Conservation (phyloP, 371 early-diverging fungal genomes). For the Mucor irregularis region DNA sequence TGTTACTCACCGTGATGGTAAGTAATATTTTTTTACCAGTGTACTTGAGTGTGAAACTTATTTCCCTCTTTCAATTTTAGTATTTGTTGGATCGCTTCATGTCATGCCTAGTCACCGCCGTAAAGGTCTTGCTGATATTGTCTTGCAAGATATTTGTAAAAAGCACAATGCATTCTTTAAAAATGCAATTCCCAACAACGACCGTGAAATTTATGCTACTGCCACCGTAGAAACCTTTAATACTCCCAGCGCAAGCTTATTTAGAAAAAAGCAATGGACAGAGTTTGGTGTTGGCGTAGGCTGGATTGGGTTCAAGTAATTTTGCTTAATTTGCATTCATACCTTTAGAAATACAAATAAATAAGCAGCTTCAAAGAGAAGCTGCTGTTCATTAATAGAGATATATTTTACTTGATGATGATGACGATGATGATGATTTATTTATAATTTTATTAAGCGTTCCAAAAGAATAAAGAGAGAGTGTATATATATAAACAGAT, state of each 20-base stretch:
- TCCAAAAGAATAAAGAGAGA: not conserved
- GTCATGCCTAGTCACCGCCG: conserved; percentile 10
- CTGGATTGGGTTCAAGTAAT: too few species aligned
- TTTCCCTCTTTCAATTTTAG: not conserved
- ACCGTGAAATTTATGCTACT: conserved; percentile 1
- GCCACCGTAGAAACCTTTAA: conserved; percentile 8
- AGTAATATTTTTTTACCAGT: not conserved
- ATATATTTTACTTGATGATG: too few species aligned
- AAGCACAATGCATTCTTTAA: not conserved
- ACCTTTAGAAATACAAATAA: too few species aligned
- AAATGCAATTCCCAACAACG: not conserved
- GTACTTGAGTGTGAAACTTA: not conserved
- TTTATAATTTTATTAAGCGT: not conserved
- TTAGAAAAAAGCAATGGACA: not conserved
- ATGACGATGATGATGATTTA: not conserved
- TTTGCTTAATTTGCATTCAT: too few species aligned
- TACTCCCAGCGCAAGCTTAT: conserved; percentile 1
- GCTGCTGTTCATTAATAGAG: too few species aligned
- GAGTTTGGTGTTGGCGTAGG: not conserved
- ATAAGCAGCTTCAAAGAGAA: too few species aligned
- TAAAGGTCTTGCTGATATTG: conserved; percentile 5
- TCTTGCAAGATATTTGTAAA: conserved; percentile 1
- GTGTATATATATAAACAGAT: not conserved
- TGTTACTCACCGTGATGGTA: conserved; percentile 14
- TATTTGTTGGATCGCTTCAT: conserved; percentile 13